A percentile compares a stretch with the other conserved stretches of the same genome.
These are phyloP conservation scores for Sugiyamaella chiloensis DNA, from an alignment of 805 yeast species.

Conservation along the genomic window DNA sequence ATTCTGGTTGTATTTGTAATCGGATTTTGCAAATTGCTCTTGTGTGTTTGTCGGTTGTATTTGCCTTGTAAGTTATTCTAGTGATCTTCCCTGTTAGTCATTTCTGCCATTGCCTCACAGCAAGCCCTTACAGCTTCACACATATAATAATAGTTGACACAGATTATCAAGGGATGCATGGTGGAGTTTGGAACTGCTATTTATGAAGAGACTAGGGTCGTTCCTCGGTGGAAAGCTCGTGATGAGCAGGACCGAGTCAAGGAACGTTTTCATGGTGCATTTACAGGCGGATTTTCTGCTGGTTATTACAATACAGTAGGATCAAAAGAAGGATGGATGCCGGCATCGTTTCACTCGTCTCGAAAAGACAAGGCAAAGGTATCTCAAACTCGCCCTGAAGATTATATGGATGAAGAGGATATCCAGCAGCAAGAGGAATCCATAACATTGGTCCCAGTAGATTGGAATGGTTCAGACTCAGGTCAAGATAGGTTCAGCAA, in stretches of 20 bases:
- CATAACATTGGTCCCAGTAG: conserved; percentile 19
- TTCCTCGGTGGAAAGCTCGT: conserved; percentile 15
- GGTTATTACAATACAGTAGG: conserved; percentile 36
- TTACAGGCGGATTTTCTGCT: conserved; percentile 37
- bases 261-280: conserved; percentile 33
- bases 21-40: too few species aligned
- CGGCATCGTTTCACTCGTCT: conserved; percentile 27
- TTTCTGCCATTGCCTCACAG: too few species aligned
- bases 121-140: too few species aligned
- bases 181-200: conserved; percentile 17
- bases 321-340: conserved; percentile 36
- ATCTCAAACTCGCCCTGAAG: conserved; percentile 23
- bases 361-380: conserved; percentile 16
- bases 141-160: too few species aligned
- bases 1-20: too few species aligned
- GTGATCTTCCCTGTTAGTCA: too few species aligned
- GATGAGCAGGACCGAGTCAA: conserved; percentile 14
- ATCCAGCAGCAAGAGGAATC: conserved; percentile 23
- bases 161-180: too few species aligned
- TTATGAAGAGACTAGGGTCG: conserved; percentile 5
- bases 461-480: conserved; percentile 66
- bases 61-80: too few species aligned
- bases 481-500: conserved; percentile 47
- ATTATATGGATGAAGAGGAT: conserved; percentile 37
- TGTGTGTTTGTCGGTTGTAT: too few species aligned